Conservation (phyloP, 495 filamentous ascomycete genomes). For the Neurospora pannonica region DNA sequence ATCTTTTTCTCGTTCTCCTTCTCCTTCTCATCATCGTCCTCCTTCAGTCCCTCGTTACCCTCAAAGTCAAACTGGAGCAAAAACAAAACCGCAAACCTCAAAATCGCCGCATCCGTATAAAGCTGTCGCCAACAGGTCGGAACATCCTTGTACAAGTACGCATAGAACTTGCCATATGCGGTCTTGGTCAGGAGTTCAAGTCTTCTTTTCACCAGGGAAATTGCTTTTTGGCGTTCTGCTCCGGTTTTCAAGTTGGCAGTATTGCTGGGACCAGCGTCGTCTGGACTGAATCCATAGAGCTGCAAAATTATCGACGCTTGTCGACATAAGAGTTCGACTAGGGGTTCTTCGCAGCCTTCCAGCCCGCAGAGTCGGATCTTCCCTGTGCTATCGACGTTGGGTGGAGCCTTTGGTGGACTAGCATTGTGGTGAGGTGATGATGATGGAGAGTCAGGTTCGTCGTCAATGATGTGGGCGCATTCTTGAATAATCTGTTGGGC, state of each 20-base stretch:
- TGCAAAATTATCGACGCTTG: conserved; percentile 21
- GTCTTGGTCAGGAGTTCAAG: conserved; percentile 34
- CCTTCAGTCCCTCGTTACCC: conserved; percentile 4
- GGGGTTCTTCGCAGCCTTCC: conserved; percentile 25
- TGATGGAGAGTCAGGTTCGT: neutral
- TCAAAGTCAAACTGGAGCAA: neutral
- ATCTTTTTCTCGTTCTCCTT: conserved; percentile 7
- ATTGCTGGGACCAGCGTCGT: neutral
- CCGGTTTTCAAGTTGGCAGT: neutral
- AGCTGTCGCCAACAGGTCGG: conserved; percentile 65
- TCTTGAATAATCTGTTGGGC: conserved; percentile 18
- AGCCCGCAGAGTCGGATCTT: conserved; percentile 1
- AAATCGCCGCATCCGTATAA: conserved; percentile 67
- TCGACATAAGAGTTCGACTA: conserved; percentile 27
- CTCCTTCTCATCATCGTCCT: neutral
- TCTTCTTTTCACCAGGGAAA: conserved; percentile 17
- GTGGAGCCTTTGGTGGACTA: neutral
- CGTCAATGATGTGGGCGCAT: conserved; percentile 12
- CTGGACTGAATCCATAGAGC: conserved; percentile 3
- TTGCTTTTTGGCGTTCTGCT: neutral
- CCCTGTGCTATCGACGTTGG: neutral
- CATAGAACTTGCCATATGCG: conserved; percentile 55
- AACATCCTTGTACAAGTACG: conserved; percentile 67
- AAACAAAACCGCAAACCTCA: conserved; percentile 44
- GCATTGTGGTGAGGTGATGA: neutral